Evolutionary conservation across 129 eudicot species (phyloP), one percentile per base, ranked within the genome.

Genomic region (Lactuca sativa): DNA sequence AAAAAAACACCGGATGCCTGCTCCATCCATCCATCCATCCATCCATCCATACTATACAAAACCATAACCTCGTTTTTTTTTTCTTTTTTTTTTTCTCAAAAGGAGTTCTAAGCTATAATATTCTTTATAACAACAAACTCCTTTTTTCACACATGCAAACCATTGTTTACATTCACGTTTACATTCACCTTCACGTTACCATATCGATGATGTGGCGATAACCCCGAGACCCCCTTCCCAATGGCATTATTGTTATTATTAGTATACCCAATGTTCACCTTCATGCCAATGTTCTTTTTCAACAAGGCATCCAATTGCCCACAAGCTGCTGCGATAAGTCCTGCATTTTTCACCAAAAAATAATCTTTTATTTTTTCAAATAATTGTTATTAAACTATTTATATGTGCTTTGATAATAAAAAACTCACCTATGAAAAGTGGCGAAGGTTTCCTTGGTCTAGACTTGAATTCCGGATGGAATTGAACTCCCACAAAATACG

Each of bases 391-490:
- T 40, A 10, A 32, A 21, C 21, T 25, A 30, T 74, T 54, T 3
- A 21, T 57, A 13, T 17, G 9, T 56, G 31, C 9, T 61, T 32
- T 51, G 7, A 55, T 10, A 36, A 38, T n/a, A 2, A 25, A 60
- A 21, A 38, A 43, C 32, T 51, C 74, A 84, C 98, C 98, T 78
- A 87, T 77, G 84, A 93, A 93, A 51, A 93, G 83, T 5, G 95
- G 79, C 9, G 99, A 93, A 14, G 99, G 99, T 31, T 83, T 89
- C 72, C 90, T 87, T 7, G 99, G 99, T 69, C 99, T 83, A 18
- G 99, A 90, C 61, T 87, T 93, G 58, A 83, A 93, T 66, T 93
- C 99, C 0, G 99, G 99, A 71, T 93, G 99, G 74, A 93, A 93
- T 71, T 93, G 99, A 37, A 83, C 97, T 33, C 95, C 99, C 40